These are phyloP conservation scores for Lactarius quietus DNA, from an alignment of 768 basidiomycete genomes.

Conservation along the genomic window DNA sequence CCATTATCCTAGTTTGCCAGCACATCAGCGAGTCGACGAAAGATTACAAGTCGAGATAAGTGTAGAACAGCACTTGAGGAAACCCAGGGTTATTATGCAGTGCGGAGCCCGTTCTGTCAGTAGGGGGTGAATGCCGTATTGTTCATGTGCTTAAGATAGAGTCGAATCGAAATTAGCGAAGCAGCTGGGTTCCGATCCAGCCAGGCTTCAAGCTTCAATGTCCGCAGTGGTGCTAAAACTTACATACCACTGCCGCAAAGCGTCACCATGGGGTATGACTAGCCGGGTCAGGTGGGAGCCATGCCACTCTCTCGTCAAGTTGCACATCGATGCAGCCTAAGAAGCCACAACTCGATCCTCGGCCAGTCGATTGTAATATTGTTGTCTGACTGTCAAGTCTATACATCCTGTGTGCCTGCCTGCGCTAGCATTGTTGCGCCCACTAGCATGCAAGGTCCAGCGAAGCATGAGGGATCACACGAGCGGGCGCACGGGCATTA, in stretches of 20 bases:
- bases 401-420: background rate
- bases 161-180: background rate
- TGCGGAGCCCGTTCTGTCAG: background rate
- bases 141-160: background rate
- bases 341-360: background rate
- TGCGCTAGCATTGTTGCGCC: background rate
- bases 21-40: background rate
- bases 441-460: background rate
- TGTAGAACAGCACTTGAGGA: background rate
- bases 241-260: background rate
- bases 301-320: background rate
- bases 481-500: conserved; percentile 3
- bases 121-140: background rate
- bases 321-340: background rate
- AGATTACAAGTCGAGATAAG: background rate
- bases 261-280: background rate
- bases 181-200: background rate
- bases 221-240: background rate
- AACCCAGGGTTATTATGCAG: background rate
- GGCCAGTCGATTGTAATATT: background rate
- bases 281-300: background rate
- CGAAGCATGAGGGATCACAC: conserved; percentile 15
- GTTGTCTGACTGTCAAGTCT: background rate
- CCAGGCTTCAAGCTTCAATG: conserved; percentile 1
- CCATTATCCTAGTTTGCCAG: background rate